phyloP scores from a whole-genome alignment of 2,329 filamentous ascomycete genomes.

The Pseudogymnoascus verrucosus region DNA sequence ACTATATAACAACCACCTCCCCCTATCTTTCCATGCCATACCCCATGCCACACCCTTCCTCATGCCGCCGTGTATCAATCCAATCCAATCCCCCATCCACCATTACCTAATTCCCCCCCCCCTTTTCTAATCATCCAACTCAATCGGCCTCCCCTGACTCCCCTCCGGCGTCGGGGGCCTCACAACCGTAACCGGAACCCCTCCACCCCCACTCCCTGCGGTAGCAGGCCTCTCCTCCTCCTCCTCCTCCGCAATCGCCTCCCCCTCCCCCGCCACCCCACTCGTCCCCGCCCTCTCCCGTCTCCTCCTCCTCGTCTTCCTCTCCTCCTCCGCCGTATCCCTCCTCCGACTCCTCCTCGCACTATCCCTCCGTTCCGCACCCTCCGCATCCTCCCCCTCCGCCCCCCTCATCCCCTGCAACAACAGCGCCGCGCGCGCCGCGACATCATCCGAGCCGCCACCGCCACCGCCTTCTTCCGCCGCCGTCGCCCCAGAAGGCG shows the following conservation, averaged over 20 bases:
- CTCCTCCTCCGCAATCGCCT: not conserved
- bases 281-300: slow-evolving; percentile 45
- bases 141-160: not conserved
- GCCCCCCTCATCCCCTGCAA: slow-evolving; percentile 73
- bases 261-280: not conserved
- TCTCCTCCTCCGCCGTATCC: slow-evolving; percentile 72
- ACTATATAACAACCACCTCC: not conserved
- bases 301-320: slow-evolving; percentile 57
- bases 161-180: not conserved
- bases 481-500: slow-evolving; percentile 14
- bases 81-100: not conserved
- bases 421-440: slow-evolving; percentile 73
- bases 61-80: not conserved
- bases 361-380: slow-evolving; percentile 46
- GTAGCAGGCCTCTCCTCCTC: not conserved
- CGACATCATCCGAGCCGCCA: slow-evolving; percentile 57
- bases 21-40: not conserved
- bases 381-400: slow-evolving; percentile 46
- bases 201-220: not conserved
- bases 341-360: slow-evolving; percentile 48
- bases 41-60: not conserved
- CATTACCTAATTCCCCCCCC: not conserved
- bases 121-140: not conserved
- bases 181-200: not conserved
- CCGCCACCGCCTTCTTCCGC: slow-evolving; percentile 32